A percentile compares a stretch with the other conserved stretches of the same genome.
Conservation (phyloP, 1,284 basidiomycete genomes). For the Malassezia psittaci region DNA sequence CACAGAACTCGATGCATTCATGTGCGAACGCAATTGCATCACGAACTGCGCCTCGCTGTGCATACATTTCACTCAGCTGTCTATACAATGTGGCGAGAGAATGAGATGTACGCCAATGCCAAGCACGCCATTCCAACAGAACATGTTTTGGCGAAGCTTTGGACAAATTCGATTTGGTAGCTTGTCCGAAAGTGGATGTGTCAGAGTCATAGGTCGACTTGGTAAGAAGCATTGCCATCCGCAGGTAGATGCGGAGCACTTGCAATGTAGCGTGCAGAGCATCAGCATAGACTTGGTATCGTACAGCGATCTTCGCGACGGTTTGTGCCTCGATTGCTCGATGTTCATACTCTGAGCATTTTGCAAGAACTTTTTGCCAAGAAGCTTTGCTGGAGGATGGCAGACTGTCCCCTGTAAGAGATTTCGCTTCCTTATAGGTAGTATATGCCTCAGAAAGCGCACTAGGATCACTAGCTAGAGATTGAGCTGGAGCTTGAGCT, state of each 20-base stretch:
- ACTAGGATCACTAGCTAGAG: no score
- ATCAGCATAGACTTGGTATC: not conserved
- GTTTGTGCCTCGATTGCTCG: conserved; percentile 6
- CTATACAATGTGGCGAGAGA: not conserved
- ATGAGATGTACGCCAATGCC: not conserved
- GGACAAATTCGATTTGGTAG: not conserved
- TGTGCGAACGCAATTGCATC: conserved; percentile 35
- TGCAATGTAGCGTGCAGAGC: not conserved
- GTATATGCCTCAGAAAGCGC: no score
- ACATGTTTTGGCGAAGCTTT: not conserved
- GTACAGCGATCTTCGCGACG: not conserved
- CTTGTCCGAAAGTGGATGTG: not conserved
- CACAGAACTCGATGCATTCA: conserved; percentile 32
- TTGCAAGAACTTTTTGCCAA: not conserved
- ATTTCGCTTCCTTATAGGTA: no score
- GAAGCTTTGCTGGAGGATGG: no score
- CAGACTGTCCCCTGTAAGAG: no score
- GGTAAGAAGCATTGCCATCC: not conserved
- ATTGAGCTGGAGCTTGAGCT: no score
- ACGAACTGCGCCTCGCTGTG: conserved; percentile 29
- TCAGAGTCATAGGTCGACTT: not conserved
- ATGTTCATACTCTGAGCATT: not conserved
- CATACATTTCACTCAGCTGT: conserved; percentile 14
- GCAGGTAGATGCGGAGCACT: not conserved
- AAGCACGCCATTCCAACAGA: not conserved